Percentiles rank a stretch among this genome's conserved stretches.
These are phyloP conservation scores for Phialocephala subalpina DNA, from an alignment of 2,329 filamentous ascomycete genomes.

Conservation along the genomic window DNA sequence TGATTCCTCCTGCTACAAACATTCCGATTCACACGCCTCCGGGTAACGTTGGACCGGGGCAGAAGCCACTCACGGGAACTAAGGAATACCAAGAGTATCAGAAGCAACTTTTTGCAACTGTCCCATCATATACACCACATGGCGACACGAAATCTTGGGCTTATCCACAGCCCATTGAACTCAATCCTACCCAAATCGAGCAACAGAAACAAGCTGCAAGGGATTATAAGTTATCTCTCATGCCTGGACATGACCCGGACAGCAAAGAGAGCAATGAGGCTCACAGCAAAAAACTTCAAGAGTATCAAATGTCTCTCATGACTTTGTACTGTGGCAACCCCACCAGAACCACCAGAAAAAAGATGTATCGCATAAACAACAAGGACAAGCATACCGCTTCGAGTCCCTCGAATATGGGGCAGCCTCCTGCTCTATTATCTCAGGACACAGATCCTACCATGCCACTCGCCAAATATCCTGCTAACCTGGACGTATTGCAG, in stretches of 20 bases:
- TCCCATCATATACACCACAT: not conserved
- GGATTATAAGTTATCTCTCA: not conserved
- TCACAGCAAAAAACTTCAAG: conserved; percentile 14
- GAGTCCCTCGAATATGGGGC: not conserved
- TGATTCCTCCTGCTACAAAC: no score
- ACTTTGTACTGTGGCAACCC: conserved; percentile 11
- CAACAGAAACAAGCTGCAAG: not conserved
- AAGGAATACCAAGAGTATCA: not conserved
- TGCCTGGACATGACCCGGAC: conserved; percentile 2
- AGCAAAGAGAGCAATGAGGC: conserved; percentile 6
- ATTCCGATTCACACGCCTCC: not conserved
- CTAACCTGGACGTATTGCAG: conserved; percentile 58
- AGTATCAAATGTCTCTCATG: conserved; percentile 23
- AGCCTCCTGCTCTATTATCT: not conserved
- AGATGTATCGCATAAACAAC: not conserved
- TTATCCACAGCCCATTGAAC: not conserved
- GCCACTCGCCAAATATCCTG: not conserved
- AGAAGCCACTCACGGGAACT: not conserved
- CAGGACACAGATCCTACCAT: not conserved
- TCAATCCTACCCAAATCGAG: conserved; percentile 3
- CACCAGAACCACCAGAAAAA: not conserved
- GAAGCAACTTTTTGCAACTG: not conserved
- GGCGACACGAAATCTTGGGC: not conserved
- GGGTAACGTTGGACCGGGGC: not conserved
- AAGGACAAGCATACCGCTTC: not conserved